Conservation (phyloP, 225 moss, liverwort and hornwort genomes). For the Antitrichia curtipendula region DNA sequence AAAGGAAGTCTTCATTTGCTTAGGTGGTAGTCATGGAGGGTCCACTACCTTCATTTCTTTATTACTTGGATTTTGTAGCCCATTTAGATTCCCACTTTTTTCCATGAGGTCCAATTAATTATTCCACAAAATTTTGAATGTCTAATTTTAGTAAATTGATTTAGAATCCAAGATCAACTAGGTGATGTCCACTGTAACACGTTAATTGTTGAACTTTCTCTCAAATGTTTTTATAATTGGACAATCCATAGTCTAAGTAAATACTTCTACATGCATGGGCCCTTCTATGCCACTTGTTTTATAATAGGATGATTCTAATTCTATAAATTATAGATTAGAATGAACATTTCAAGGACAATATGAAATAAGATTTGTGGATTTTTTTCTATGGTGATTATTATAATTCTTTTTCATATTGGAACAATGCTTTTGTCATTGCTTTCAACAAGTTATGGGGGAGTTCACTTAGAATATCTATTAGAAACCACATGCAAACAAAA, state of each 20-base stretch:
- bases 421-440: too few species aligned
- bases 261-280: rapidly evolving
- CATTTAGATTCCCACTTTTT: background rate
- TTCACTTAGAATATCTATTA: too few species aligned
- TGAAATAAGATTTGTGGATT: too few species aligned
- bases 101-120: rapidly evolving
- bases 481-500: too few species aligned
- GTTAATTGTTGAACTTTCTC: background rate
- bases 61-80: rapidly evolving
- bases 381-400: too few species aligned
- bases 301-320: background rate
- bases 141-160: background rate
- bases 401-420: too few species aligned
- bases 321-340: too few species aligned
- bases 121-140: background rate
- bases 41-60: background rate
- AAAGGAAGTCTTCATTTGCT: background rate
- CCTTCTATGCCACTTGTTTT: background rate
- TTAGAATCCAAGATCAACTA: background rate
- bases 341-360: too few species aligned
- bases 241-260: background rate
- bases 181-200: too few species aligned
- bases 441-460: too few species aligned
- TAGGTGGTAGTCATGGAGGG: rapidly evolving
- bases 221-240: background rate